Evolutionary conservation across 768 basidiomycete species (phyloP), one percentile per base, ranked within the genome.

Genomic region (Lactarius indigo): DNA sequence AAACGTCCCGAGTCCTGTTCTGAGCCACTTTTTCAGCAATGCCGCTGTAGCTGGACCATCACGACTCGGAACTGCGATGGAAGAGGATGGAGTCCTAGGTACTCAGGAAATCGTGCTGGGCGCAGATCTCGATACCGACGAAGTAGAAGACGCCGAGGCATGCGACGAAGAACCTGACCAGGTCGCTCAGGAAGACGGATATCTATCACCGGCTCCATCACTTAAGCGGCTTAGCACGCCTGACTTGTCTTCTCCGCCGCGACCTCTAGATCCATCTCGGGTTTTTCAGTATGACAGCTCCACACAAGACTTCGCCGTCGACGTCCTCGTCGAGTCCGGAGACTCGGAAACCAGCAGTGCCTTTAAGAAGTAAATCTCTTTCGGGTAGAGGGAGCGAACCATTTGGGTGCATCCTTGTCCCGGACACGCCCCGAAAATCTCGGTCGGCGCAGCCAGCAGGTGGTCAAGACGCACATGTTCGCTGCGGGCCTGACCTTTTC

Each of bases 131-230:
- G 76, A 77, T 44, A 78, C 77, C 41, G 77, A 77, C 50, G 71
- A 79, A 60, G 74, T 78, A 64, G 80, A 81, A 64, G 76, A 78
- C 44, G 78, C 84, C 65, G 77, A 78, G 9, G 76, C 79, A 35
- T 17, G 15, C 31, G 65, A 66, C 50, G 74, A 80, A 30, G 72
- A 66, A 56, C 70, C 74, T 39, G 80, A 84, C 60, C 72, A 70
- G 12, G 85, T 91, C 18, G 79, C 81, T 72, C 91, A 91, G 76
- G 92, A 93, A 73, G 90, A 90, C 67, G 91, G 92, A 18, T 94
- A 93, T 75, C 80, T 90, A 61, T 91, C 91, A n/a, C 91, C 90
- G 18, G 77, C 84, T 10, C 77, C 83, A 57, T 85, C 85, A 28
- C 78, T 81, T 69, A 72, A 74, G 68, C 81, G 81, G 59, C 77